Evolutionary conservation across 768 basidiomycete genomes (phyloP).

Genomic region (Scleroderma bovista): DNA sequence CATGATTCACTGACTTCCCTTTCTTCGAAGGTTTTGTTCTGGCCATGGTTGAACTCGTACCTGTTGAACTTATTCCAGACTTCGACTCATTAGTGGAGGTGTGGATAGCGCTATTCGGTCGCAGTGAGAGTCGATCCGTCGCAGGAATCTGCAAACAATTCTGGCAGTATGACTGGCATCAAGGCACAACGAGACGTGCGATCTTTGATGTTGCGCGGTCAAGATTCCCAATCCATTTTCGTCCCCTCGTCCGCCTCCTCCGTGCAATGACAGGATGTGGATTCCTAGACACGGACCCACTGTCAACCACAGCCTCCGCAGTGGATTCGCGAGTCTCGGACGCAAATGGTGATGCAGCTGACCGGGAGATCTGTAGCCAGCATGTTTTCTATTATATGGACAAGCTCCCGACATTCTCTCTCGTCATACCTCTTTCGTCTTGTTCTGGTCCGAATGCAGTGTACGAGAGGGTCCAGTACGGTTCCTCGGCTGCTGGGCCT

Average conservation of each 20-base stretch:
- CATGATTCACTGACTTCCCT: constrained; percentile 3
- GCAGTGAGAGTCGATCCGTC: constrained; percentile 57
- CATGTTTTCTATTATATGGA: constrained; percentile 76
- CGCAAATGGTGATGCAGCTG: constrained; percentile 34
- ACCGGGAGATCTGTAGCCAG: constrained; percentile 54
- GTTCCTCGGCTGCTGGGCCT: constrained; percentile 39
- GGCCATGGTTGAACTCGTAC: constrained; percentile 65
- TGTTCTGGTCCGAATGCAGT: constrained; percentile 65
- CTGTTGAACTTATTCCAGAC: constrained; percentile 72
- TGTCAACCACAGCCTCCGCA: constrained; percentile 41
- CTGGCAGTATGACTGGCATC: constrained; percentile 75
- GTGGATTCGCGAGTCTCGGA: constrained; percentile 39
- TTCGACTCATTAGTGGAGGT: constrained; percentile 67
- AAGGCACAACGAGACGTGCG: constrained; percentile 62
- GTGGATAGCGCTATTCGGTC: constrained; percentile 76
- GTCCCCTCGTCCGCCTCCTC: constrained; percentile 63
- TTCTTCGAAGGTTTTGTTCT: constrained; percentile 61
- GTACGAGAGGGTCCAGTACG: constrained; percentile 63
- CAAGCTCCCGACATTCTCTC: constrained; percentile 66
- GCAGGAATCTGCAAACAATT: constrained; percentile 72
- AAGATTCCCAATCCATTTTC: constrained; percentile 77
- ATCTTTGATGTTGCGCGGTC: constrained; percentile 79
- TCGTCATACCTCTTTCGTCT: constrained; percentile 57
- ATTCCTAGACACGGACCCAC: constrained; percentile 68
- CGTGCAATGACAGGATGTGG: constrained; percentile 74